Percentiles rank a stretch among this genome's conserved stretches.
Conservation (phyloP, 2,329 filamentous ascomycete genomes). For the Epichloe baconii region DNA sequence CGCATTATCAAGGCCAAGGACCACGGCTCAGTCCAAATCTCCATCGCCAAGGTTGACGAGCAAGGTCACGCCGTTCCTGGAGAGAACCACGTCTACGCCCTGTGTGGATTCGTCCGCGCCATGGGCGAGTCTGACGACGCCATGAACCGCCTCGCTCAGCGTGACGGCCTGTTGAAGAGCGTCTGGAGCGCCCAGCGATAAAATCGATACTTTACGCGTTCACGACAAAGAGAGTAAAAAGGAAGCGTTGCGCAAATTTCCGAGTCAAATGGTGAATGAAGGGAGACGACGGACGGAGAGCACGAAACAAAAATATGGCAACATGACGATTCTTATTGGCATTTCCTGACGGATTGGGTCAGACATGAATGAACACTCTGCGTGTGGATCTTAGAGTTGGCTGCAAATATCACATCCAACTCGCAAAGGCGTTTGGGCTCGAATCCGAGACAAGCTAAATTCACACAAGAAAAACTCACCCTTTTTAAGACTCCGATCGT, state of each 20-base stretch:
- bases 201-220: constrained; percentile 21
- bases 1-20: constrained; percentile 99
- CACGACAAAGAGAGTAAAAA: constrained; percentile 4
- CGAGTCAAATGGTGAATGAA: constrained; percentile 2
- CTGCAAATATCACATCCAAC: constrained; percentile 31
- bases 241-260: constrained; percentile 6
- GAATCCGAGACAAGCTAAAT: constrained; percentile 26
- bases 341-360: constrained; percentile 17
- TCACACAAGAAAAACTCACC: constrained; percentile 7
- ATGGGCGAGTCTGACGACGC: constrained; percentile 97
- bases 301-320: constrained; percentile 1
- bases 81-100: constrained; percentile 95
- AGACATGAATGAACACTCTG: constrained; percentile 17
- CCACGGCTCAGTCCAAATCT: constrained; percentile 96
- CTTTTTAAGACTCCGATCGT: neutral
- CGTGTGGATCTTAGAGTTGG: constrained; percentile 27
- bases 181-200: constrained; percentile 77
- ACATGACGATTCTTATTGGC: constrained; percentile 7
- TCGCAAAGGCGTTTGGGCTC: constrained; percentile 31
- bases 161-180: constrained; percentile 91
- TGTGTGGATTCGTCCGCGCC: constrained; percentile 93
- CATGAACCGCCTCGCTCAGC: constrained; percentile 89
- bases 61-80: constrained; percentile 86
- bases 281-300: neutral
- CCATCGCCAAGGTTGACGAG: constrained; percentile 96